A percentile compares a stretch with the other conserved stretches of the same genome.
These are phyloP conservation scores for Ascochyta viciae-villosae DNA, from an alignment of 2,329 filamentous ascomycete species.

Conservation along the genomic window DNA sequence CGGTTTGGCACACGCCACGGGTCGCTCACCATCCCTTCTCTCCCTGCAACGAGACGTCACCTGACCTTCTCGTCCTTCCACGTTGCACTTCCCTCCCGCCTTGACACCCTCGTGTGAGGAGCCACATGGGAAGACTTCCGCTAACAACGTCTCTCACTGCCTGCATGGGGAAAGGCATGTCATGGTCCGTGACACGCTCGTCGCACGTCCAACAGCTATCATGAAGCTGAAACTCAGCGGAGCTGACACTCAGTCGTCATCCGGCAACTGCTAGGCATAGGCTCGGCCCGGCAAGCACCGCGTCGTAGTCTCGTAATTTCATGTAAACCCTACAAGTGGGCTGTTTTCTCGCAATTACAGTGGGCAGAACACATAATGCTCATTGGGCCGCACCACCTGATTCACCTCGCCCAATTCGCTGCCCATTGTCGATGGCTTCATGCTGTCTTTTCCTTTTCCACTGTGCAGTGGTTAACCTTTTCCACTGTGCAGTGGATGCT, in stretches of 20 bases:
- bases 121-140: neutral
- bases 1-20: neutral
- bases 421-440: neutral
- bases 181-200: neutral
- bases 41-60: neutral
- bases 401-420: neutral
- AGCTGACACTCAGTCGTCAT: neutral
- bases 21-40: neutral
- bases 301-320: neutral
- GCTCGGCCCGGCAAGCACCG: neutral
- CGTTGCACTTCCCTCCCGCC: neutral
- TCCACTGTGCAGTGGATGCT: neutral
- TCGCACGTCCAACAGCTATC: neutral
- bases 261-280: neutral
- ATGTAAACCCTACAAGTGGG: constrained; percentile 3
- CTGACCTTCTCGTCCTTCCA: neutral
- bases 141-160: neutral
- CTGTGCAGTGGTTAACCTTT: neutral
- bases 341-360: neutral
- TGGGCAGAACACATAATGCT: neutral
- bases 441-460: neutral
- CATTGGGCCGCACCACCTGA: neutral
- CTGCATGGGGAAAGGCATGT: too few species aligned
- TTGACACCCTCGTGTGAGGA: neutral
- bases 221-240: neutral